Conservation (phyloP, 2,329 filamentous ascomycete species). For the Pseudopyrenochaeta lycopersici region DNA sequence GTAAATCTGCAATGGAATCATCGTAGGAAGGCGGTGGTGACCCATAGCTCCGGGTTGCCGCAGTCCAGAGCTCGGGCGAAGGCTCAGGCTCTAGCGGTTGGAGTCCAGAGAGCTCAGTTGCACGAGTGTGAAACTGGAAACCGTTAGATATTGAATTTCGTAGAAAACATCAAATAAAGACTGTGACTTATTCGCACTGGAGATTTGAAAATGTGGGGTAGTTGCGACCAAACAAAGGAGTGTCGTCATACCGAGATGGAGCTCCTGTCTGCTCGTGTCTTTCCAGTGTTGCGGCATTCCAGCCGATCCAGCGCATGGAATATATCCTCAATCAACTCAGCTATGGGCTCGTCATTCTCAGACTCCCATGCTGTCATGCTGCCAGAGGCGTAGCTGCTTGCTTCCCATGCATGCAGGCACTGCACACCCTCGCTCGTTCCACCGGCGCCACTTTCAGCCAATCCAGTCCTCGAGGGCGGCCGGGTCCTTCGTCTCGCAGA, state of each 20-base stretch:
- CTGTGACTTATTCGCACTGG: slow-evolving; percentile 6
- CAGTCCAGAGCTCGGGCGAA: slow-evolving; percentile 37
- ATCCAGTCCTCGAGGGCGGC: slow-evolving; percentile 46
- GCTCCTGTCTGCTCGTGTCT: slow-evolving; percentile 23
- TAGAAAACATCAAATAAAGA: slow-evolving; percentile 6
- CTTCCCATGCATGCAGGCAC: slow-evolving; percentile 14
- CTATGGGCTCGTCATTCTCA: slow-evolving; percentile 34
- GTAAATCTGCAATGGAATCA: slow-evolving; percentile 53
- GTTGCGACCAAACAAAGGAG: slow-evolving; percentile 30
- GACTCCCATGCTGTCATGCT: slow-evolving; percentile 29
- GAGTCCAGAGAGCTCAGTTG: slow-evolving; percentile 26
- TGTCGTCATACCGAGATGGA: slow-evolving; percentile 47
- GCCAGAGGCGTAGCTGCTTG: slow-evolving; percentile 21
- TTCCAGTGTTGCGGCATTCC: slow-evolving; percentile 33
- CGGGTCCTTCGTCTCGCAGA: slow-evolving; percentile 46
- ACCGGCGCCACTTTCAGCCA: slow-evolving; percentile 34
- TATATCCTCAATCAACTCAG: slow-evolving; percentile 35
- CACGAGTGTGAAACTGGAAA: slow-evolving; percentile 33
- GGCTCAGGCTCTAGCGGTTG: slow-evolving; percentile 24
- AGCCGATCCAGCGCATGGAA: slow-evolving; percentile 40
- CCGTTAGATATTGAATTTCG: slow-evolving; percentile 30
- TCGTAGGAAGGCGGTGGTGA: slow-evolving; percentile 54
- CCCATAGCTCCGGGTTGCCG: slow-evolving; percentile 25
- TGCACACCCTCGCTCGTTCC: slow-evolving; percentile 15
- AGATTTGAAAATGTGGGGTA: slow-evolving; percentile 15